These are phyloP conservation scores for Citrus mangshanensis DNA, from an alignment of 345 rosid genomes.

Conservation along the genomic window DNA sequence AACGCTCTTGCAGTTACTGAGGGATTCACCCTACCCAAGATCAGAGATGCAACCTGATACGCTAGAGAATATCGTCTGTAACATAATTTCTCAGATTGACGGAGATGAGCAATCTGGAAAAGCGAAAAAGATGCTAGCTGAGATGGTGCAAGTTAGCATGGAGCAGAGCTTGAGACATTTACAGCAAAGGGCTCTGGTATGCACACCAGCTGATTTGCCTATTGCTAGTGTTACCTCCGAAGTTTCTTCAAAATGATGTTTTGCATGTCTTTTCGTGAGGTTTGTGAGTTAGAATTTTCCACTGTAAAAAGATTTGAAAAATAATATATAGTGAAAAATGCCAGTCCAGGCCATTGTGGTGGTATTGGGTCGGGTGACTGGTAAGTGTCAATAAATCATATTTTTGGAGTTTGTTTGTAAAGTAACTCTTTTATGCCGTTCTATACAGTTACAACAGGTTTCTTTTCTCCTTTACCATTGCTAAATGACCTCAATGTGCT, in stretches of 20 bases:
- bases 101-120: slow-evolving; percentile 88
- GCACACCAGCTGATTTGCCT: slow-evolving; percentile 64
- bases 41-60: slow-evolving; percentile 82
- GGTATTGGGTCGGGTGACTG: slow-evolving; percentile 80
- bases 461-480: background rate
- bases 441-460: slow-evolving; percentile 15
- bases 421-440: slow-evolving; percentile 25
- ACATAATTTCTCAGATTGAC: slow-evolving; percentile 83
- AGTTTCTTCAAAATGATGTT: slow-evolving; percentile 46
- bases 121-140: slow-evolving; percentile 94
- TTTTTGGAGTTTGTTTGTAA: slow-evolving; percentile 37
- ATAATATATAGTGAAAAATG: slow-evolving; percentile 39
- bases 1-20: slow-evolving; percentile 63
- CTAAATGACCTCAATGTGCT: background rate
- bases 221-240: slow-evolving; percentile 46
- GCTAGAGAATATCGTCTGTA: slow-evolving; percentile 81
- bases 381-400: slow-evolving; percentile 43
- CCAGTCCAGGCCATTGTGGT: slow-evolving; percentile 73
- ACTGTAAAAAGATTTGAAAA: slow-evolving; percentile 22
- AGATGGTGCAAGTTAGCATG: slow-evolving; percentile 99
- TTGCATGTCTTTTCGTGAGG: background rate
- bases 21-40: slow-evolving; percentile 67
- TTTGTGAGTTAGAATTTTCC: slow-evolving; percentile 27
- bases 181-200: slow-evolving; percentile 86
- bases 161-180: slow-evolving; percentile 94